Evolutionary conservation across 345 rosid genomes (phyloP).

Genomic region (Gossypium mustelinum): DNA sequence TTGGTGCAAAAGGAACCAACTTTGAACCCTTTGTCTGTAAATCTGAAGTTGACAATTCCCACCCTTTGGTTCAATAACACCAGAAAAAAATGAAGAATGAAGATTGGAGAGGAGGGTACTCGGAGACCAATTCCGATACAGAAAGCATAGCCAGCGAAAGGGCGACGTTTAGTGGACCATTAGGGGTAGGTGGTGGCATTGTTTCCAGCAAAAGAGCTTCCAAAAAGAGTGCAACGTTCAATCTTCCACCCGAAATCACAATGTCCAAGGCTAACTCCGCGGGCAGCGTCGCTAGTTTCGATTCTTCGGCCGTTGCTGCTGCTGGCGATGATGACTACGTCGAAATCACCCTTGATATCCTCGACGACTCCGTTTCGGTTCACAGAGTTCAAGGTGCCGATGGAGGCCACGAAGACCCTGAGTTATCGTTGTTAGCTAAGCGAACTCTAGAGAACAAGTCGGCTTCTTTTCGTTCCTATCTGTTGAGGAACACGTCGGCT

Average conservation of each 20-base stretch:
- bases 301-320: constrained; percentile 5
- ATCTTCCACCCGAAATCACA: constrained; percentile 38
- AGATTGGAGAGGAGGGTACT: constrained; percentile 36
- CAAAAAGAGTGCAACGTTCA: constrained; percentile 81
- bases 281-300: constrained; percentile 9
- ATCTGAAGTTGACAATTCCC: background rate
- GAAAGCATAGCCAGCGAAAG: constrained; percentile 65
- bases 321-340: constrained; percentile 43
- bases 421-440: constrained; percentile 59
- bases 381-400: constrained; percentile 78
- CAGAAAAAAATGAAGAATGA: constrained; percentile 29
- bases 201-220: constrained; percentile 26
- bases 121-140: constrained; percentile 61
- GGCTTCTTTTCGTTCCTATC: constrained; percentile 42
- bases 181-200: constrained; percentile 17
- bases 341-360: constrained; percentile 80
- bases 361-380: constrained; percentile 73
- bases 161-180: constrained; percentile 58
- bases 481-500: constrained; percentile 64
- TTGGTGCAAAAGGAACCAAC: background rate
- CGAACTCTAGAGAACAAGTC: constrained; percentile 56
- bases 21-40: background rate
- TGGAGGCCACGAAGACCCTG: constrained; percentile 54
- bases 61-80: background rate
- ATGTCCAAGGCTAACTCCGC: constrained; percentile 21